A percentile compares a stretch with the other conserved stretches of the same genome.
These are phyloP conservation scores for Camellia oleifera DNA, from an alignment of 179 eudicot genomes.

Conservation along the genomic window DNA sequence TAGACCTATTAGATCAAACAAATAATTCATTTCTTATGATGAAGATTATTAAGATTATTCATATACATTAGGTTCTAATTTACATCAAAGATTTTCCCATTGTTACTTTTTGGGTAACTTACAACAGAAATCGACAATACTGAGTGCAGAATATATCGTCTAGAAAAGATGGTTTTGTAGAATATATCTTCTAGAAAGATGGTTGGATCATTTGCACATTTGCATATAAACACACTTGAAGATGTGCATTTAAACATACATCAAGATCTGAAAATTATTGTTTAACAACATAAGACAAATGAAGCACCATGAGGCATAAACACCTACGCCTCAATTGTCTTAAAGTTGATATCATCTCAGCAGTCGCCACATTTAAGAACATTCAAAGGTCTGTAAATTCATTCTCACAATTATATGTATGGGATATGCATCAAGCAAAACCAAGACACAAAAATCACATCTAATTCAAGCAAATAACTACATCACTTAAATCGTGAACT, in stretches of 20 bases:
- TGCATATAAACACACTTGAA: background rate
- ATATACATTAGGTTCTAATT: background rate
- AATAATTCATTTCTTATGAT: background rate
- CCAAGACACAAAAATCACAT: background rate
- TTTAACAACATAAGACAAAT: background rate
- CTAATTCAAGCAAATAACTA: background rate
- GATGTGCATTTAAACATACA: background rate
- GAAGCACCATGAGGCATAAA: background rate
- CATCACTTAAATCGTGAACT: background rate
- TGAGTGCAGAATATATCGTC: background rate
- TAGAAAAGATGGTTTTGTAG: background rate
- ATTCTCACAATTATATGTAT: background rate
- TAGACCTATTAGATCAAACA: background rate
- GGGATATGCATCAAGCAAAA: background rate
- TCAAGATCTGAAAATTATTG: background rate
- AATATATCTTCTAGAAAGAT: background rate
- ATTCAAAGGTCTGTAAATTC: background rate
- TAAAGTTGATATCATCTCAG: background rate
- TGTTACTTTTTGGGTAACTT: background rate
- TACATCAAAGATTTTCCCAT: background rate
- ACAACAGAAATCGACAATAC: background rate
- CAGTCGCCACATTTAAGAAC: background rate
- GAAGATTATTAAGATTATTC: background rate
- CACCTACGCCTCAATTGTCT: slow-evolving; percentile 1
- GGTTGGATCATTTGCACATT: background rate